Evolutionary conservation across 2,329 filamentous ascomycete genomes (phyloP).

Genomic region (Chrysosporium keratinophilum): DNA sequence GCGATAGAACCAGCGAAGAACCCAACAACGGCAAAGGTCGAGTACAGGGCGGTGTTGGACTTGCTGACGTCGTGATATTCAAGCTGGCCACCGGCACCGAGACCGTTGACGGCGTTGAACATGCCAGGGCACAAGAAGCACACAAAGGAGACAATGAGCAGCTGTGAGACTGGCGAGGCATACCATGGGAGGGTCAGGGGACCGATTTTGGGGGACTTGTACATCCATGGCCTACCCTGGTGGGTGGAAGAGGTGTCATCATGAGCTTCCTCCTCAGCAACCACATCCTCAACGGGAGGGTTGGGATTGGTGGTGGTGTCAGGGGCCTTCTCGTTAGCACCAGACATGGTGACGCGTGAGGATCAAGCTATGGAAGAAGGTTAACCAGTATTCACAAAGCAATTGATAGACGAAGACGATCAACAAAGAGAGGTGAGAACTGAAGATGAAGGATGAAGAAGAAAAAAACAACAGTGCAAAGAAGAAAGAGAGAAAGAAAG

Average conservation of each 20-base stretch:
- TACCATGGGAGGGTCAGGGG: constrained; percentile 52
- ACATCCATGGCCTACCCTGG: constrained; percentile 48
- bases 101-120: constrained; percentile 57
- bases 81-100: constrained; percentile 55
- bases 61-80: constrained; percentile 51
- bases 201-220: constrained; percentile 50
- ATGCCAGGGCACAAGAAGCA: constrained; percentile 64
- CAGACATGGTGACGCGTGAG: constrained; percentile 7
- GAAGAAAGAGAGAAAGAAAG: not conserved
- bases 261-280: not conserved
- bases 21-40: constrained; percentile 56
- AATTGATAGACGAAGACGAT: constrained; percentile 6
- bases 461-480: constrained; percentile 1
- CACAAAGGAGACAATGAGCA: constrained; percentile 59
- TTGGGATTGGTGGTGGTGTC: not conserved
- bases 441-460: not conserved
- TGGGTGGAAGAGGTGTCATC: not conserved
- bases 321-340: constrained; percentile 8
- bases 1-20: constrained; percentile 50
- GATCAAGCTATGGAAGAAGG: not conserved
- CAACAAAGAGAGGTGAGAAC: constrained; percentile 4
- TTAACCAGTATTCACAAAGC: not conserved
- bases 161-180: constrained; percentile 61
- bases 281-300: not conserved
- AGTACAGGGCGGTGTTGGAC: constrained; percentile 61